phyloP scores from a whole-genome alignment of 1,284 basidiomycete species.

The Cutaneotrichosporon curvatum region DNA sequence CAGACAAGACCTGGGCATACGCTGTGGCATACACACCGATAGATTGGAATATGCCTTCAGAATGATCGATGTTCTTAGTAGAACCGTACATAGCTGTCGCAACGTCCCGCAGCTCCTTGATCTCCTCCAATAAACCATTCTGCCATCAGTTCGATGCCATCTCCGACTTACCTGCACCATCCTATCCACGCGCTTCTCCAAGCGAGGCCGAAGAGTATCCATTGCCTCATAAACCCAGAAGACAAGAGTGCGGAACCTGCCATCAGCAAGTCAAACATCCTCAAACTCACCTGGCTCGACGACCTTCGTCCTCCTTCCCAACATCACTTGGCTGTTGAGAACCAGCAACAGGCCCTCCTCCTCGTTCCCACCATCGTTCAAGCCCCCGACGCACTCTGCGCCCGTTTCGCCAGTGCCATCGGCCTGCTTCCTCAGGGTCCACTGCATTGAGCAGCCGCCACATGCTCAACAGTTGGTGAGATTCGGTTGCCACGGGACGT shows the following conservation, averaged over 20 bases:
- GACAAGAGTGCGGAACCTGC: constrained; percentile 71
- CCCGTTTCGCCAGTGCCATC: constrained; percentile 95
- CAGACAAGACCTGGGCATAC: neutral
- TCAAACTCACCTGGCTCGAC: constrained; percentile 16
- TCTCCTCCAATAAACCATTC: constrained; percentile 80
- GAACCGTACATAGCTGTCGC: constrained; percentile 38
- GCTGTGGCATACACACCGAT: constrained; percentile 73
- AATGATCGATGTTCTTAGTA: constrained; percentile 31
- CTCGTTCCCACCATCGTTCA: constrained; percentile 68
- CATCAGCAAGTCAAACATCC: neutral
- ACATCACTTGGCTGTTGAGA: too few relatives aligned
- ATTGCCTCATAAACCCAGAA: constrained; percentile 87
- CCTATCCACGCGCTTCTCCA: constrained; percentile 74
- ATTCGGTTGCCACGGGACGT: constrained; percentile 51
- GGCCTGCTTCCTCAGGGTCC: constrained; percentile 65
- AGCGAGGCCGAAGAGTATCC: constrained; percentile 56
- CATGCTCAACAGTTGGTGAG: constrained; percentile 52
- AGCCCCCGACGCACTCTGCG: constrained; percentile 81
- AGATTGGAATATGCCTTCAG: constrained; percentile 80
- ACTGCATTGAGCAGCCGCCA: constrained; percentile 62
- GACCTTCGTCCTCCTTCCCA: neutral
- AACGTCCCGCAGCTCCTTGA: constrained; percentile 51
- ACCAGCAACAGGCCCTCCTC: constrained; percentile 56
- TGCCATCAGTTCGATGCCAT: constrained; percentile 32
- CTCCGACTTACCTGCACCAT: constrained; percentile 68